These are phyloP conservation scores for Homolaphlyctis polyrhiza DNA, from an alignment of 371 early-diverging fungal species.

Conservation along the genomic window DNA sequence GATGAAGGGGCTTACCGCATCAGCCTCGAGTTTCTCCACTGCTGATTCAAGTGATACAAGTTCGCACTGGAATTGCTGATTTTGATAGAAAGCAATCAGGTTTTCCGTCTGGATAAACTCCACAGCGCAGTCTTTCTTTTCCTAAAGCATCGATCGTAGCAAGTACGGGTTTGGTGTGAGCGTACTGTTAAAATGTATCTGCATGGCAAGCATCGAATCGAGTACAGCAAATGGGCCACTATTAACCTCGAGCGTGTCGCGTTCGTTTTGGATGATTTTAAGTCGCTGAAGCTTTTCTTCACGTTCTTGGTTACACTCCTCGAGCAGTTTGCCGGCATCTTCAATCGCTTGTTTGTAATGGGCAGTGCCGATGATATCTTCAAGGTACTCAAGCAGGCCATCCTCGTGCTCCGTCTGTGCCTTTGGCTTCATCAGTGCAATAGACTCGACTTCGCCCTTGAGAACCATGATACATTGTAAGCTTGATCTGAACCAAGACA, in stretches of 20 bases:
- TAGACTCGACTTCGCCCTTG: slow-evolving; percentile 99
- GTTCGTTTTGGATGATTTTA: slow-evolving; percentile 80
- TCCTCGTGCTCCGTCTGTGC: slow-evolving; percentile 88
- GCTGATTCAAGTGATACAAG: slow-evolving; percentile 15
- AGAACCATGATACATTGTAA: not conserved
- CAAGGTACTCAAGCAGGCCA: slow-evolving; percentile 98
- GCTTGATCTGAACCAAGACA: no score
- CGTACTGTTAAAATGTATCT: no score
- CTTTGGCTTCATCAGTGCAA: slow-evolving; percentile 98
- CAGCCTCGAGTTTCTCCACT: not conserved
- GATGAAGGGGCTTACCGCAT: not conserved
- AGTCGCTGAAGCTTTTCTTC: slow-evolving; percentile 79
- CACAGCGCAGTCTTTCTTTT: not conserved
- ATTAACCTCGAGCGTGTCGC: slow-evolving; percentile 68
- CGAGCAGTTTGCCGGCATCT: slow-evolving; percentile 58
- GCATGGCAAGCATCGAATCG: no score
- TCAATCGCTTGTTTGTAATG: slow-evolving; percentile 88
- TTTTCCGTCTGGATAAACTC: slow-evolving; percentile 63
- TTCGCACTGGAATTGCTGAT: slow-evolving; percentile 71
- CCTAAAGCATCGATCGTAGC: not conserved
- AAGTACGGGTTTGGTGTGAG: no score
- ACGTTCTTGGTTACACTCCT: slow-evolving; percentile 70
- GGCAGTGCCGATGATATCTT: slow-evolving; percentile 99
- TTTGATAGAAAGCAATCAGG: slow-evolving; percentile 63
- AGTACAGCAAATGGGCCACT: no score